A percentile compares a stretch with the other conserved stretches of the same genome.
Evolutionary conservation across 345 rosid species (phyloP).

Genomic region (Mercurialis annua): DNA sequence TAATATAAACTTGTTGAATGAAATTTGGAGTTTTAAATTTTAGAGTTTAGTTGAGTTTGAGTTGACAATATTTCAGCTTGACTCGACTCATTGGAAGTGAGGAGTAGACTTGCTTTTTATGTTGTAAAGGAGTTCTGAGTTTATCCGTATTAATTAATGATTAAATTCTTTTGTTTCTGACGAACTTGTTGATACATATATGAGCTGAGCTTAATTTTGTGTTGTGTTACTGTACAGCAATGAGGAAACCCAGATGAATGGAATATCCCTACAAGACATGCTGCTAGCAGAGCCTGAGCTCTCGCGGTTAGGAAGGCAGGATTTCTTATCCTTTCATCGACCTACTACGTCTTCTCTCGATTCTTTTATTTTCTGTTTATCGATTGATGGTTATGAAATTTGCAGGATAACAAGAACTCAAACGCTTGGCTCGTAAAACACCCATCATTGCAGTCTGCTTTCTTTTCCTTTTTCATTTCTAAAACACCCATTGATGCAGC

Average conservation of each 20-base stretch:
- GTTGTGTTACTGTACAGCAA: slow-evolving; percentile 23
- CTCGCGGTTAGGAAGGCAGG: slow-evolving; percentile 78
- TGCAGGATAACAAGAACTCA: slow-evolving; percentile 18
- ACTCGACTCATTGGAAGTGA: too few relatives aligned
- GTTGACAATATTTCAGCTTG: too few relatives aligned
- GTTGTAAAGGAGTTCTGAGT: too few relatives aligned
- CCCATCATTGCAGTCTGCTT: too few relatives aligned
- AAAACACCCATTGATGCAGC: too few relatives aligned
- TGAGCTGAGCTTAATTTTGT: background rate
- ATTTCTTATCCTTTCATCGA: background rate
- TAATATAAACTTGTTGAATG: too few relatives aligned
- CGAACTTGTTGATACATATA: too few relatives aligned
- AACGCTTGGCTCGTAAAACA: slow-evolving; percentile 1
- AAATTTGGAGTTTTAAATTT: too few relatives aligned
- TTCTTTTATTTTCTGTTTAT: background rate
- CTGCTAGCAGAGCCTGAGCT: slow-evolving; percentile 84
- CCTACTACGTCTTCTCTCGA: background rate
- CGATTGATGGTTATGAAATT: background rate
- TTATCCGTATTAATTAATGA: too few relatives aligned
- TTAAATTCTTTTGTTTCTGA: background rate
- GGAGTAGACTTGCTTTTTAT: too few relatives aligned
- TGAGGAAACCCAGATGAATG: slow-evolving; percentile 41
- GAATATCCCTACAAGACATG: slow-evolving; percentile 61
- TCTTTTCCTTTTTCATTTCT: too few relatives aligned
- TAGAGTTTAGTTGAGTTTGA: too few relatives aligned